A percentile compares a stretch with the other conserved stretches of the same genome.
Evolutionary conservation across 305 asterid species (phyloP).

Genomic region (Fraxinus xanthoxyloides): DNA sequence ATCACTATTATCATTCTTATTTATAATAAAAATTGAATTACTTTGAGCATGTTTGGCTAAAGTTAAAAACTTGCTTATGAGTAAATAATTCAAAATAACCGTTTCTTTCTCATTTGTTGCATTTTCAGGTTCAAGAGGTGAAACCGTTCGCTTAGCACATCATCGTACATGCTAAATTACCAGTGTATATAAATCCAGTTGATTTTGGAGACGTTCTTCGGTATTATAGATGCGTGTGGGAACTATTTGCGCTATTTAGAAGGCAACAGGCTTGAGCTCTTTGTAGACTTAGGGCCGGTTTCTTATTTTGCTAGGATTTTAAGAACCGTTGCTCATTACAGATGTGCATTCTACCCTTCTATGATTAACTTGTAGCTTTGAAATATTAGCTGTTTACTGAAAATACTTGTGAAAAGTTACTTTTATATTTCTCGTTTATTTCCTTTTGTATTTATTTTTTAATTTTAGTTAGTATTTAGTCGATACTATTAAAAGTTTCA

Average conservation of each 20-base stretch:
- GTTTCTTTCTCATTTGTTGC: not conserved
- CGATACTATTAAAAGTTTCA: not conserved
- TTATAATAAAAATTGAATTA: not conserved
- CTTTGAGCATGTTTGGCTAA: not conserved
- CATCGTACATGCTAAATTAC: not conserved
- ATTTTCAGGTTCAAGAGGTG: constrained; percentile 39
- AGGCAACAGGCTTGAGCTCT: not conserved
- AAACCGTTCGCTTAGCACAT: constrained; percentile 26
- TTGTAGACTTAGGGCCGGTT: not conserved
- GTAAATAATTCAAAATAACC: not conserved
- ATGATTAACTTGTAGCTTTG: not conserved
- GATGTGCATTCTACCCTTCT: not conserved
- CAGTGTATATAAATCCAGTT: constrained; percentile 15
- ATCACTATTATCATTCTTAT: not conserved
- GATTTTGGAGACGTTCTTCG: not conserved
- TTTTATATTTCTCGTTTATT: not conserved
- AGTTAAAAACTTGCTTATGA: not conserved
- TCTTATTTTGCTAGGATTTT: not conserved
- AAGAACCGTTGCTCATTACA: not conserved
- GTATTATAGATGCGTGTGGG: not conserved
- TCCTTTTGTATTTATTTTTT: not conserved
- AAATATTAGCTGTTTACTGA: not conserved
- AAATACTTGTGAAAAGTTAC: not conserved
- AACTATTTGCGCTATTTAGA: constrained; percentile 8
- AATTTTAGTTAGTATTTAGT: not conserved